Conservation (phyloP, 1,284 basidiomycete species). For the Schizophyllum amplum region DNA sequence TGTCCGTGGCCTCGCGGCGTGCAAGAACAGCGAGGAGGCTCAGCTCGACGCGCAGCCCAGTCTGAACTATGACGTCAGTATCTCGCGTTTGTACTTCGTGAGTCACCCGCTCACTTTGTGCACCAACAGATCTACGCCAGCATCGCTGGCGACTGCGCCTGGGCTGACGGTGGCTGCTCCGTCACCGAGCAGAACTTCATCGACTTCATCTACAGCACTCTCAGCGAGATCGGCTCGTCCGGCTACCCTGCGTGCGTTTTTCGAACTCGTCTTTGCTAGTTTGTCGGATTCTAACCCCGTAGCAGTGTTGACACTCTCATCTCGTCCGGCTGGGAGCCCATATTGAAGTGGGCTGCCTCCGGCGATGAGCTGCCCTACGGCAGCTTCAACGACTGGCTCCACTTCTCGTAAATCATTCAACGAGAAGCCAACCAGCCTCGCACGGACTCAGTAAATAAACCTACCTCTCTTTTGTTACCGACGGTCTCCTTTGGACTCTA, state of each 20-base stretch:
- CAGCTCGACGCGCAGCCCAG: background rate
- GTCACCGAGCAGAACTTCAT: conserved; percentile 19
- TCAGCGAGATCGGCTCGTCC: conserved; percentile 6
- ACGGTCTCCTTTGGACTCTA: too few relatives aligned
- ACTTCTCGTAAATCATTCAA: conserved; percentile 15
- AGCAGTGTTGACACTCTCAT: background rate
- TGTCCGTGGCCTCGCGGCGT: background rate
- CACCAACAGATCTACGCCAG: conserved; percentile 10
- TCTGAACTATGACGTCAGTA: conserved; percentile 3
- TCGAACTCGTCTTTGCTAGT: background rate
- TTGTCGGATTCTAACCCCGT: too few relatives aligned
- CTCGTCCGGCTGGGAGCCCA: conserved; percentile 7
- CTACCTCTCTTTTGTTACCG: too few relatives aligned
- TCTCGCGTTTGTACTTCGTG: background rate
- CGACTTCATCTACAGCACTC: conserved; percentile 15
- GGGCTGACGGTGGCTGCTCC: conserved; percentile 13
- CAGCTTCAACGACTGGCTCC: conserved; percentile 19
- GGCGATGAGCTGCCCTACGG: conserved; percentile 15
- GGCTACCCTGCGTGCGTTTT: conserved; percentile 11
- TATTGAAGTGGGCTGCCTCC: conserved; percentile 15
- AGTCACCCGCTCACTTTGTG: background rate
- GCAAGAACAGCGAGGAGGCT: background rate
- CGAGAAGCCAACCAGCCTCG: too few relatives aligned
- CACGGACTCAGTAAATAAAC: too few relatives aligned
- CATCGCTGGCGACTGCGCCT: conserved; percentile 16